Percentiles rank a stretch among this genome's conserved stretches.
These are phyloP conservation scores for Cystoderma amianthinum DNA, from an alignment of 768 basidiomycete species.

Conservation along the genomic window DNA sequence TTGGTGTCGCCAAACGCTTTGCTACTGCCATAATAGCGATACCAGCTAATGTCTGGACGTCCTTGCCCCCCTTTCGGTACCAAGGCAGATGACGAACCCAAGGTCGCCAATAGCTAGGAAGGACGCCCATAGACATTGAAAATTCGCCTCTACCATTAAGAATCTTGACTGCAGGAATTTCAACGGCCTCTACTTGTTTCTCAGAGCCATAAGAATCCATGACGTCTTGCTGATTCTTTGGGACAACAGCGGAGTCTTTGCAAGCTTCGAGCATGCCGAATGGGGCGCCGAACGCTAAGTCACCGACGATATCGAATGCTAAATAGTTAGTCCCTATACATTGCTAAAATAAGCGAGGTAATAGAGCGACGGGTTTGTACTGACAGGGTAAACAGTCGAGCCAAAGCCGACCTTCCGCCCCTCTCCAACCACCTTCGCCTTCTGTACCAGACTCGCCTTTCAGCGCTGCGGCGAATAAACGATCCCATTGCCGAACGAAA, in stretches of 20 bases:
- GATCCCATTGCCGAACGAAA: conserved; percentile 72
- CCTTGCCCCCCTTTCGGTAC: conserved; percentile 60
- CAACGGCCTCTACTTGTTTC: conserved; percentile 33
- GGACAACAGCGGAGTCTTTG: conserved; percentile 67
- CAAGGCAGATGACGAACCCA: conserved; percentile 64
- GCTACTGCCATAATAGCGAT: conserved; percentile 77
- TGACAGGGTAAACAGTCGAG: conserved; percentile 68
- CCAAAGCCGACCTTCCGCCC: conserved; percentile 59
- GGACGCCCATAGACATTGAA: conserved; percentile 75
- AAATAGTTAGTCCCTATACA: conserved; percentile 45
- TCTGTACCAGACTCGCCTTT: conserved; percentile 53
- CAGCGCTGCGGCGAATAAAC: conserved; percentile 45
- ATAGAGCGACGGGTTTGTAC: conserved; percentile 15
- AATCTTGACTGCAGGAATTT: conserved; percentile 79
- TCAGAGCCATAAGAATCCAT: conserved; percentile 46
- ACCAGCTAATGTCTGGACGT: conserved; percentile 70
- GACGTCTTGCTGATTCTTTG: conserved; percentile 44
- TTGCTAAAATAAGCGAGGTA: background rate
- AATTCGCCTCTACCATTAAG: conserved; percentile 86
- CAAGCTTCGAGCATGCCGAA: conserved; percentile 83
- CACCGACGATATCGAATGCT: conserved; percentile 71
- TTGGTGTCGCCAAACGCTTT: conserved; percentile 59
- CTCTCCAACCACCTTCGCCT: conserved; percentile 63
- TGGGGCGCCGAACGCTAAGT: conserved; percentile 80
- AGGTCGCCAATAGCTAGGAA: conserved; percentile 69